Conservation (phyloP, 2,329 filamentous ascomycete genomes). For the Penicillium nordicum region DNA sequence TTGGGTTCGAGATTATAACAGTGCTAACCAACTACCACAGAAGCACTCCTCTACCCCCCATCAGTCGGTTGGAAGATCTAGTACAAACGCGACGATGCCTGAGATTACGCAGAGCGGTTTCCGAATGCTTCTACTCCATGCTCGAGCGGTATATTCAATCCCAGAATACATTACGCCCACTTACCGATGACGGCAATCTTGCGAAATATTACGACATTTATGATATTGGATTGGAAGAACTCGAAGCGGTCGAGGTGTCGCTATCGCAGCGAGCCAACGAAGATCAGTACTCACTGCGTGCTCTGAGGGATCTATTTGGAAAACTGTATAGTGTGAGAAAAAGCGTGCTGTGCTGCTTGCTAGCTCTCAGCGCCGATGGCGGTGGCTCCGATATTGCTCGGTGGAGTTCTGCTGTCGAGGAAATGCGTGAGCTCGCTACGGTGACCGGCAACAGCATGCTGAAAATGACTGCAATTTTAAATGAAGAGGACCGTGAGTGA, state of each 20-base stretch:
- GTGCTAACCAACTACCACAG: constrained; percentile 46
- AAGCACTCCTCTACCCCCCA: constrained; percentile 85
- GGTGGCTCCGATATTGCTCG: constrained; percentile 71
- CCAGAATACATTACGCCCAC: constrained; percentile 63
- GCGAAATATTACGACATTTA: constrained; percentile 93
- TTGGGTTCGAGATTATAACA: neutral
- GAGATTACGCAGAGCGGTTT: constrained; percentile 73
- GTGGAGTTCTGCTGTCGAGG: constrained; percentile 75
- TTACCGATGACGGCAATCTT: constrained; percentile 75
- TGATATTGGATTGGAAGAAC: constrained; percentile 70
- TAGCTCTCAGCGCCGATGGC: constrained; percentile 80
- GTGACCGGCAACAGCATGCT: constrained; percentile 62
- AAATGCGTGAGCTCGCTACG: constrained; percentile 63
- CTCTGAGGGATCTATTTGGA: constrained; percentile 75
- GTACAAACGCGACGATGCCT: constrained; percentile 75
- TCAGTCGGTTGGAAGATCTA: constrained; percentile 83
- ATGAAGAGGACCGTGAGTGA: constrained; percentile 72
- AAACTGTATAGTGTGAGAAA: constrained; percentile 78
- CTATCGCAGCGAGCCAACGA: constrained; percentile 67
- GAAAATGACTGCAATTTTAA: constrained; percentile 65
- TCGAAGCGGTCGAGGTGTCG: constrained; percentile 64
- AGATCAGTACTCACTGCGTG: constrained; percentile 72
- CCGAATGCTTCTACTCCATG: constrained; percentile 64
- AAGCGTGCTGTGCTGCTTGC: constrained; percentile 80
- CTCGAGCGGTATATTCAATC: constrained; percentile 71